Evolutionary conservation across 352 stramenopile species (phyloP).

Genomic region (Globisporangium megalacanthum): DNA sequence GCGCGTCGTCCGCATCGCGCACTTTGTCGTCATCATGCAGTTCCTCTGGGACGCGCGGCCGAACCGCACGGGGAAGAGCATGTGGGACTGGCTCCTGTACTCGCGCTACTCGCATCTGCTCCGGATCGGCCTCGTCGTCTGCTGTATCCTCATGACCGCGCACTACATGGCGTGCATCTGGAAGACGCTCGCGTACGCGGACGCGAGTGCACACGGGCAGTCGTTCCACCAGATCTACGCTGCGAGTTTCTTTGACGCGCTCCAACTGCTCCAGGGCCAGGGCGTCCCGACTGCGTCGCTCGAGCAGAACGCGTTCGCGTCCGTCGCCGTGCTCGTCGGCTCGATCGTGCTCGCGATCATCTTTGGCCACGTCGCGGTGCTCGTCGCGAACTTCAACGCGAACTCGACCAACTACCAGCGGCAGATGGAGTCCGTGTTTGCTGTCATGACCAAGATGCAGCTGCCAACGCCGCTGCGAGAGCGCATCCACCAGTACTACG

Average conservation of each 20-base stretch:
- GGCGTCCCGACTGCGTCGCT: slow-evolving; percentile 1
- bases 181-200: neutral
- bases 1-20: slow-evolving; percentile 3
- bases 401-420: slow-evolving; percentile 46
- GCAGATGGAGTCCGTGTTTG: slow-evolving; percentile 57
- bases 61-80: neutral
- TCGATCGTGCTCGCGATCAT: slow-evolving; percentile 53
- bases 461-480: slow-evolving; percentile 43
- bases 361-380: slow-evolving; percentile 53
- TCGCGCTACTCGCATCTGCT: slow-evolving; percentile 15
- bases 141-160: neutral
- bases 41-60: neutral
- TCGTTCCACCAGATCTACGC: slow-evolving; percentile 1
- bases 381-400: slow-evolving; percentile 52
- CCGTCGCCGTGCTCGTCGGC: slow-evolving; percentile 36
- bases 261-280: slow-evolving; percentile 10
- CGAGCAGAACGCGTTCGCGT: slow-evolving; percentile 35
- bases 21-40: neutral
- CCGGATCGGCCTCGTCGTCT: slow-evolving; percentile 6
- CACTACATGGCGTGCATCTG: slow-evolving; percentile 14
- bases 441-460: slow-evolving; percentile 44
- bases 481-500: slow-evolving; percentile 64
- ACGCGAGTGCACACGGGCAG: neutral
- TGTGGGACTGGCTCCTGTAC: slow-evolving; percentile 9
- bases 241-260: slow-evolving; percentile 6